These are phyloP conservation scores for Moesziomyces globuligerus DNA, from an alignment of 1,284 basidiomycete species.

Conservation along the genomic window DNA sequence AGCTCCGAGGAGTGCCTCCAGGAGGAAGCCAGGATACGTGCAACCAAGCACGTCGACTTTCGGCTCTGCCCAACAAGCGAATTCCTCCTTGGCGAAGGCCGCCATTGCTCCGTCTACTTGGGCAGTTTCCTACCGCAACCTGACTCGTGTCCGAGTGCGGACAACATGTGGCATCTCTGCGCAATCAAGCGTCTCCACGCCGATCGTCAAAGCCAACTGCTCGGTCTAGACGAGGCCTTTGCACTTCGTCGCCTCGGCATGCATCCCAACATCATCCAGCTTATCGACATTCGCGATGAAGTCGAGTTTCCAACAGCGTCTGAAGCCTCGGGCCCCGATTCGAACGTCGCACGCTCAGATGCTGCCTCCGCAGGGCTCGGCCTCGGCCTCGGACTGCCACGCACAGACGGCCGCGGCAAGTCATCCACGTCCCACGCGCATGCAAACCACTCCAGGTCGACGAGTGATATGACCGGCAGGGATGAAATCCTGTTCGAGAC, in stretches of 20 bases:
- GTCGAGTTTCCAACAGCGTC: conserved; percentile 46
- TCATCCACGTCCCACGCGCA: conserved; percentile 1
- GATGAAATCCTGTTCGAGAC: conserved; percentile 29
- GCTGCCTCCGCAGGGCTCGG: background rate
- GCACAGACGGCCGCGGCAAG: background rate
- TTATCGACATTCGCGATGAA: conserved; percentile 63
- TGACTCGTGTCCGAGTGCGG: no score
- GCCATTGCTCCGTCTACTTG: conserved; percentile 62
- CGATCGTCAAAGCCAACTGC: conserved; percentile 60
- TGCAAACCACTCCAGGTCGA: conserved; percentile 37
- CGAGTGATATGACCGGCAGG: conserved; percentile 41
- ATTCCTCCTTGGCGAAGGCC: conserved; percentile 62
- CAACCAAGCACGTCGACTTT: conserved; percentile 56
- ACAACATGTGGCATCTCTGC: conserved; percentile 54
- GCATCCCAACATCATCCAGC: conserved; percentile 60
- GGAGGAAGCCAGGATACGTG: conserved; percentile 53
- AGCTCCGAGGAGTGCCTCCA: conserved; percentile 56
- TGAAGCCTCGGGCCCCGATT: conserved; percentile 15
- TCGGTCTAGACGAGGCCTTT: conserved; percentile 65
- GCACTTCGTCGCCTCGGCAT: conserved; percentile 59
- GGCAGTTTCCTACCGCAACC: conserved; percentile 56
- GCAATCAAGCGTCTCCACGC: conserved; percentile 65
- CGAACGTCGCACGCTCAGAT: background rate
- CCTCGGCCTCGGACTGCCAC: conserved; percentile 23
- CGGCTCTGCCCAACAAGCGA: conserved; percentile 55